Conservation (phyloP, 345 rosid species). For the Salix brachista region DNA sequence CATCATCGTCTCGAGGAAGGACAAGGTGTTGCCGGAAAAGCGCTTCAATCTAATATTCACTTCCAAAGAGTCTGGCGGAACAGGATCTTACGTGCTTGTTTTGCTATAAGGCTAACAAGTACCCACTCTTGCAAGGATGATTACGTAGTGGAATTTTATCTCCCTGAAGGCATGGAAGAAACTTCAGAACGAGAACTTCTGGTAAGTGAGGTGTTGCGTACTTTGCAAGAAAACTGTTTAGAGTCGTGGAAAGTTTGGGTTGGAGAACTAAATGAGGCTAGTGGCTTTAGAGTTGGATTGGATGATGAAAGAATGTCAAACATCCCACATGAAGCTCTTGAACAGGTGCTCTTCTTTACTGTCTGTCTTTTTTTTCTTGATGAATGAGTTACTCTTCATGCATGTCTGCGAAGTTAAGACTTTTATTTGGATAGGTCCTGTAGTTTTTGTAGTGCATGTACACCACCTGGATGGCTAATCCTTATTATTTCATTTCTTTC, state of each 20-base stretch:
- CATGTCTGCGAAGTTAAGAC: no score
- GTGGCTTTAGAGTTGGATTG: accelerated
- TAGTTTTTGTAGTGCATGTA: no score
- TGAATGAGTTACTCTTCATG: no score
- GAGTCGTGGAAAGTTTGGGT: accelerated
- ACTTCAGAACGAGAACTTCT: not conserved
- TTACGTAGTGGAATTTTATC: not conserved
- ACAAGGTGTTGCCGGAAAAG: not conserved
- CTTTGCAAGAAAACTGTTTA: not conserved
- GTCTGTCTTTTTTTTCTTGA: no score
- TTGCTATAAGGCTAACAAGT: not conserved
- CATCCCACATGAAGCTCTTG: not conserved
- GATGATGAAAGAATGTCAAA: no score
- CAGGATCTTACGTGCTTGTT: not conserved
- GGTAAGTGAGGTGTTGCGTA: not conserved
- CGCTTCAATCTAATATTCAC: not conserved
- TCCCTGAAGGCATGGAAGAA: not conserved
- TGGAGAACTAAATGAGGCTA: not conserved
- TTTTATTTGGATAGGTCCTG: no score
- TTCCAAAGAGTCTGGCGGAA: accelerated
- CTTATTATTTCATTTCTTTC: no score
- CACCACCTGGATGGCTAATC: no score
- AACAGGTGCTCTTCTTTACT: not conserved
- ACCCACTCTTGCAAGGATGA: not conserved
- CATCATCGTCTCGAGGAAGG: not conserved